Conservation (phyloP, 148 eudicot species). For the Silene uniflora region DNA sequence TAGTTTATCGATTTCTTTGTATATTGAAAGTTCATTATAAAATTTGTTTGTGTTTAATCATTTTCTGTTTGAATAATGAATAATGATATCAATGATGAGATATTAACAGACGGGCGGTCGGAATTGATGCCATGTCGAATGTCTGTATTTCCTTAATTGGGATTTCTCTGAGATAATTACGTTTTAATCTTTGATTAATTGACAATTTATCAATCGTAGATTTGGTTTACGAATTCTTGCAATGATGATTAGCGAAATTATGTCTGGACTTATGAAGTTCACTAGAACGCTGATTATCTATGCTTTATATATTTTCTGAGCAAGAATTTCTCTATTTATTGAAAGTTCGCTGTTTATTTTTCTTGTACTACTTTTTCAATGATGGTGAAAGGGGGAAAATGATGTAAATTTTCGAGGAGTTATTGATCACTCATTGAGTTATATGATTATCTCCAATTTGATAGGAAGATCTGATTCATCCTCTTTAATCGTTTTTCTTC, state of each 20-base stretch:
- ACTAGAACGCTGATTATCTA: slow-evolving; percentile 8
- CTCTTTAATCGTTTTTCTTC: not conserved
- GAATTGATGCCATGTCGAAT: slow-evolving; percentile 34
- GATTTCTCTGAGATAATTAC: slow-evolving; percentile 11
- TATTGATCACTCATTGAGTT: slow-evolving; percentile 25
- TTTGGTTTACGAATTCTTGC: slow-evolving; percentile 1
- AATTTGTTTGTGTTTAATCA: not conserved
- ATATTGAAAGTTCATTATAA: no score
- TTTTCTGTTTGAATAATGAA: not conserved
- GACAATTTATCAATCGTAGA: no score
- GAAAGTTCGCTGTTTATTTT: no score
- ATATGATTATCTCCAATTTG: slow-evolving; percentile 14
- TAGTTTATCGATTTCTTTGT: no score
- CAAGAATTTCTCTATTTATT: not conserved
- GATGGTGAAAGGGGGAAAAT: slow-evolving; percentile 10
- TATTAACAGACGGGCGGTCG: slow-evolving; percentile 31
- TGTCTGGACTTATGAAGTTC: slow-evolving; percentile 36
- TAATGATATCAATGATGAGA: slow-evolving; percentile 20
- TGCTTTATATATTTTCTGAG: slow-evolving; percentile 15
- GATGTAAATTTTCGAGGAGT: slow-evolving; percentile 23
- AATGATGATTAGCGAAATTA: slow-evolving; percentile 28
- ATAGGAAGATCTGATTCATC: slow-evolving; percentile 65
- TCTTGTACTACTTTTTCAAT: not conserved
- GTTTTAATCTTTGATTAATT: no score
- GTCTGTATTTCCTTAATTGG: slow-evolving; percentile 24